Conservation (phyloP, 805 yeast species). For the Tetrapisispora pingtungensis region DNA sequence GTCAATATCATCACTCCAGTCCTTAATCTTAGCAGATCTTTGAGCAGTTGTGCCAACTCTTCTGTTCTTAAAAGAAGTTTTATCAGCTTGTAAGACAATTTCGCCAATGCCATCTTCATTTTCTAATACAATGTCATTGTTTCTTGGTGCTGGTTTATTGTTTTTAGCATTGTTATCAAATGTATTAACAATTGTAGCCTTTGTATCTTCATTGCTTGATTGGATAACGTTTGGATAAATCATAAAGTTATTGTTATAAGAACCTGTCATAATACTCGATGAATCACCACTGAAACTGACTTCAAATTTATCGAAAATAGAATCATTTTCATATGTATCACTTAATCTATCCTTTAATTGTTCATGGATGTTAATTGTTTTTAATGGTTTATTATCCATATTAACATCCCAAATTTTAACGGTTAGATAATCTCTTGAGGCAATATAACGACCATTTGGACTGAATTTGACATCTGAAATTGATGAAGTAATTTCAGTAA, state of each 20-base stretch:
- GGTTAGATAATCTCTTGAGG: slow-evolving; percentile 94
- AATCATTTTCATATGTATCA: slow-evolving; percentile 97
- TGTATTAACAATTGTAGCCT: slow-evolving; percentile 10
- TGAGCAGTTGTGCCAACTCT: slow-evolving; percentile 27
- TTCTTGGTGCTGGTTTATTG: slow-evolving; percentile 1
- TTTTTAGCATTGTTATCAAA: slow-evolving; percentile 7
- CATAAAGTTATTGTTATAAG: slow-evolving; percentile 94
- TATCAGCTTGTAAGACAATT: slow-evolving; percentile 92
- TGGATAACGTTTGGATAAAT: slow-evolving; percentile 78
- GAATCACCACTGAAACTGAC: slow-evolving; percentile 92
- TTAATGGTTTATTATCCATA: slow-evolving; percentile 91
- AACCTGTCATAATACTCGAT: slow-evolving; percentile 88
- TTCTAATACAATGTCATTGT: slow-evolving; percentile 5
- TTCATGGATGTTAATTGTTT: slow-evolving; percentile 92
- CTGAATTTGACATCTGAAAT: slow-evolving; percentile 91
- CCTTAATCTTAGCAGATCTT: slow-evolving; percentile 35
- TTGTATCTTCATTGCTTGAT: slow-evolving; percentile 15
- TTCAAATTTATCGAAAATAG: slow-evolving; percentile 96
- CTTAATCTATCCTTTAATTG: slow-evolving; percentile 86
- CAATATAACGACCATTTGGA: slow-evolving; percentile 86
- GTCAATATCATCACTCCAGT: slow-evolving; percentile 71
- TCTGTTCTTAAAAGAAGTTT: slow-evolving; percentile 75
- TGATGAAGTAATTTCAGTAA: slow-evolving; percentile 92
- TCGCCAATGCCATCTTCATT: slow-evolving; percentile 32
- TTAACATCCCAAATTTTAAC: slow-evolving; percentile 97